These are phyloP conservation scores for Coemansia sp. DNA, from an alignment of 192 early-diverging fungal species.

Conservation along the genomic window DNA sequence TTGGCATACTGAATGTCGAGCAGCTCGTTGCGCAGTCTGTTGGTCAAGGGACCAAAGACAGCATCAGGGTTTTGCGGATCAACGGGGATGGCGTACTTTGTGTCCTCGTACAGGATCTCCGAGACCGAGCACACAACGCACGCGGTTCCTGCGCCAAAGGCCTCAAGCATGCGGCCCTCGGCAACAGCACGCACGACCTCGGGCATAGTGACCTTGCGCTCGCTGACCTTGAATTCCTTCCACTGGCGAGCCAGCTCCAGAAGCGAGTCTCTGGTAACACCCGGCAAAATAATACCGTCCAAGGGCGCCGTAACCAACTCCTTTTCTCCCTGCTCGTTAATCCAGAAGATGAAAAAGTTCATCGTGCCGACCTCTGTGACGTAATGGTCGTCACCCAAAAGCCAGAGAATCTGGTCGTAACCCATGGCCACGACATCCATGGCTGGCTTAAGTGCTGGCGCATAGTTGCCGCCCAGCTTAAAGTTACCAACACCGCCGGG, in stretches of 20 bases:
- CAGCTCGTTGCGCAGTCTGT: conserved; percentile 77
- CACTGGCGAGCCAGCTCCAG: conserved; percentile 72
- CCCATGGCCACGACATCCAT: conserved; percentile 82
- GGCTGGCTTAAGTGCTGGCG: conserved; percentile 62
- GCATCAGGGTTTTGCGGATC: conserved; percentile 78
- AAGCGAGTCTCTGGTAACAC: conserved; percentile 95
- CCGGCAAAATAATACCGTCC: conserved; percentile 94
- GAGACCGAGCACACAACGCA: conserved; percentile 95
- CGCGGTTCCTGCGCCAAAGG: conserved; percentile 98
- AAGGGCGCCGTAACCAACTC: conserved; percentile 92
- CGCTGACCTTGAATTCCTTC: conserved; percentile 88
- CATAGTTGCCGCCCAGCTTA: conserved; percentile 81
- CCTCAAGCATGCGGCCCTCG: conserved; percentile 78
- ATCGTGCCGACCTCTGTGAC: conserved; percentile 97
- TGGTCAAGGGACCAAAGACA: conserved; percentile 86
- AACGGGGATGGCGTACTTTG: conserved; percentile 76
- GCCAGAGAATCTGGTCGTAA: conserved; percentile 94
- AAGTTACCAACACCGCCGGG: conserved; percentile 92
- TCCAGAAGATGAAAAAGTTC: conserved; percentile 94
- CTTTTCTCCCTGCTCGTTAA: conserved; percentile 71
- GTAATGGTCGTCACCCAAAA: conserved; percentile 83
- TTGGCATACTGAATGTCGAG: conserved; percentile 96
- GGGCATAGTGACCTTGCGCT: conserved; percentile 80
- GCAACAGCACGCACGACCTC: conserved; percentile 72
- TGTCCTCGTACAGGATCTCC: conserved; percentile 68